These are phyloP conservation scores for Puccinia hordei DNA, from an alignment of 1,284 basidiomycete genomes.

Conservation along the genomic window DNA sequence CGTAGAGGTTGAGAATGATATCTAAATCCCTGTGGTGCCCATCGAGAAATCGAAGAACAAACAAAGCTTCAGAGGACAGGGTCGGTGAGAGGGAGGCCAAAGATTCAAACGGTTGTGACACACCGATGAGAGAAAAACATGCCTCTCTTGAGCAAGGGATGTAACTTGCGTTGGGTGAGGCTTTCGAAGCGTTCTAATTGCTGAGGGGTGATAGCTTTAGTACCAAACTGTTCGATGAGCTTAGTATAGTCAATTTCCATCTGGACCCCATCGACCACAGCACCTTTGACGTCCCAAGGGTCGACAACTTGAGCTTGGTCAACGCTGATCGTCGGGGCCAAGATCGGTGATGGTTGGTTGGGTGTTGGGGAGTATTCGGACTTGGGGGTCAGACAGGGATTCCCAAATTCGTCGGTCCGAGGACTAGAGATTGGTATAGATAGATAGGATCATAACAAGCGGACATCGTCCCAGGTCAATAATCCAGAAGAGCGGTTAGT, in stretches of 20 bases:
- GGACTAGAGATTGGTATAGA: neutral
- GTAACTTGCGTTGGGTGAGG: slow-evolving; percentile 86
- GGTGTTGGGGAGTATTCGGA: slow-evolving; percentile 28
- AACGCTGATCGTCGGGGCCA: neutral
- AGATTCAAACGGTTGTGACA: slow-evolving; percentile 55
- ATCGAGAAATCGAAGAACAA: neutral
- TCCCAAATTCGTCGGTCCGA: slow-evolving; percentile 46
- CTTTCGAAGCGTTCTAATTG: slow-evolving; percentile 86
- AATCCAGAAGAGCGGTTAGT: neutral
- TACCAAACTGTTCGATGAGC: slow-evolving; percentile 90
- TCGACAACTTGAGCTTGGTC: slow-evolving; percentile 74
- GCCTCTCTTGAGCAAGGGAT: slow-evolving; percentile 83
- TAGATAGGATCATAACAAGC: neutral
- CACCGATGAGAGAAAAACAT: slow-evolving; percentile 98
- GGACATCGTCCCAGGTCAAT: neutral
- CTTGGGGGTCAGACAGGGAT: slow-evolving; percentile 23
- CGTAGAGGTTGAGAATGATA: slow-evolving; percentile 89
- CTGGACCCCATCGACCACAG: slow-evolving; percentile 86
- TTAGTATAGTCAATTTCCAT: slow-evolving; percentile 86
- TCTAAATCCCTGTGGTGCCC: slow-evolving; percentile 76
- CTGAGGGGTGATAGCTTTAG: slow-evolving; percentile 73
- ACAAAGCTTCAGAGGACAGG: neutral
- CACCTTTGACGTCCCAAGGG: slow-evolving; percentile 97
- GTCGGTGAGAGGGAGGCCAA: neutral
- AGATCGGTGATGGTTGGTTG: slow-evolving; percentile 22